Evolutionary conservation across 1,284 basidiomycete genomes (phyloP).

Genomic region (Neonothopanus nambi): DNA sequence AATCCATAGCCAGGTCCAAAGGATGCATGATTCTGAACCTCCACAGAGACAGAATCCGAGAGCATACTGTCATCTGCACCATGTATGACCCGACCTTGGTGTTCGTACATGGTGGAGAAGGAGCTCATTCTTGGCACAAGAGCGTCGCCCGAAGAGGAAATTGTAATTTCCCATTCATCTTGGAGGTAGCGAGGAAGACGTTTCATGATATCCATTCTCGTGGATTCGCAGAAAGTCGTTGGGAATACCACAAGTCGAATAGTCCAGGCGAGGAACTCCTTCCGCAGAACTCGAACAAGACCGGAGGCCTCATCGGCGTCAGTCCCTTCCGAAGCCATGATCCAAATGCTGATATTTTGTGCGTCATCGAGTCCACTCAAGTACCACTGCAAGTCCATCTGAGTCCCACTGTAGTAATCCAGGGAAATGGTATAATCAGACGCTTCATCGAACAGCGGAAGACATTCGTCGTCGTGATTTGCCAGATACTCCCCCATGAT

Average conservation of each 20-base stretch:
- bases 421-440: constrained; percentile 15
- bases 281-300: constrained; percentile 1
- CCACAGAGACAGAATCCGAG: not conserved
- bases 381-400: constrained; percentile 23
- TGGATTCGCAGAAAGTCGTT: not conserved
- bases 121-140: not conserved
- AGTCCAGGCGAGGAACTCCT: not conserved
- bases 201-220: not conserved
- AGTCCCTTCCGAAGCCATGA: constrained; percentile 13
- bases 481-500: not conserved
- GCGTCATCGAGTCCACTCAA: constrained; percentile 20
- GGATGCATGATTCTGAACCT: not conserved
- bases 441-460: constrained; percentile 11
- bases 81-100: too few species aligned
- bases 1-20: not conserved
- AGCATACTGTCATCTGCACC: too few species aligned
- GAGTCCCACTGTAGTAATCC: constrained; percentile 19
- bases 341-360: constrained; percentile 22
- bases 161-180: not conserved
- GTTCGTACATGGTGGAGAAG: not conserved
- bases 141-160: not conserved
- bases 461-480: constrained; percentile 9
- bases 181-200: not conserved
- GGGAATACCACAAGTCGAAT: constrained; percentile 1
- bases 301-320: constrained; percentile 23